A percentile compares a stretch with the other conserved stretches of the same genome.
phyloP scores from a whole-genome alignment of 139 green algal species.

The Diplosphaera chodatii region DNA sequence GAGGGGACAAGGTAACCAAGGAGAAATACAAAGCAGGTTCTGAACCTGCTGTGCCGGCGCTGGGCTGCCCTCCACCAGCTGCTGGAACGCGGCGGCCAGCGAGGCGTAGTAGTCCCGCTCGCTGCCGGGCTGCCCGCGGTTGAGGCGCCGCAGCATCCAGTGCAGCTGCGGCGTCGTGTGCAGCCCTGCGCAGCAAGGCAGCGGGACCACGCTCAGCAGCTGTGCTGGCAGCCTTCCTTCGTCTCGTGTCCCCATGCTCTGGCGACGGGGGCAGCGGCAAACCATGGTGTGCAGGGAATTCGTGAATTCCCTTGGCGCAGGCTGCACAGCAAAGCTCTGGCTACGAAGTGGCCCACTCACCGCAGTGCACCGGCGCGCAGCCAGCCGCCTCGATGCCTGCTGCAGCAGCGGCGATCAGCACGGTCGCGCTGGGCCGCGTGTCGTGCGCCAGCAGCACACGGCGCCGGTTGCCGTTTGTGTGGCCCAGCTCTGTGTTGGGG shows the following conservation, averaged over 20 bases:
- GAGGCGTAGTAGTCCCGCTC: slow-evolving; percentile 39
- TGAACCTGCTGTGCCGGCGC: too few relatives aligned
- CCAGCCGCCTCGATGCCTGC: slow-evolving; percentile 53
- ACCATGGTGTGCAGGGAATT: too few relatives aligned
- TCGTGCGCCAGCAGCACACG: slow-evolving; percentile 70
- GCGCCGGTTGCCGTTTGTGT: background rate
- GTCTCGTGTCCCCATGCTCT: too few relatives aligned
- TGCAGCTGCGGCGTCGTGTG: slow-evolving; percentile 96
- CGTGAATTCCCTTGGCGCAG: too few relatives aligned
- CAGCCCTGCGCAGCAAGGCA: slow-evolving; percentile 34
- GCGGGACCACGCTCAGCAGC: too few relatives aligned
- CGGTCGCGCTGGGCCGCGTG: slow-evolving; percentile 58
- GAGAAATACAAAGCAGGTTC: too few relatives aligned
- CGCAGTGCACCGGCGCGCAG: slow-evolving; percentile 23
- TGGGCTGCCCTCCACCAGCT: slow-evolving; percentile 16
- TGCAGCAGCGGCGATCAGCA: slow-evolving; percentile 52
- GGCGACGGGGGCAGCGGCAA: too few relatives aligned
- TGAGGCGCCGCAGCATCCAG: slow-evolving; percentile 45
- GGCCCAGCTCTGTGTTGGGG: background rate
- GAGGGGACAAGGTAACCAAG: too few relatives aligned
- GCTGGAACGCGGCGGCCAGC: slow-evolving; percentile 22
- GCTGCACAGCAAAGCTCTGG: too few relatives aligned
- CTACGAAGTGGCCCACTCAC: too few relatives aligned
- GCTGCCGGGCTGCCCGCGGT: slow-evolving; percentile 16
- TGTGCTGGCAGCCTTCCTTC: too few relatives aligned